Evolutionary conservation across 2,329 filamentous ascomycete species (phyloP).

Genomic region (Trichocomaceae sp.): DNA sequence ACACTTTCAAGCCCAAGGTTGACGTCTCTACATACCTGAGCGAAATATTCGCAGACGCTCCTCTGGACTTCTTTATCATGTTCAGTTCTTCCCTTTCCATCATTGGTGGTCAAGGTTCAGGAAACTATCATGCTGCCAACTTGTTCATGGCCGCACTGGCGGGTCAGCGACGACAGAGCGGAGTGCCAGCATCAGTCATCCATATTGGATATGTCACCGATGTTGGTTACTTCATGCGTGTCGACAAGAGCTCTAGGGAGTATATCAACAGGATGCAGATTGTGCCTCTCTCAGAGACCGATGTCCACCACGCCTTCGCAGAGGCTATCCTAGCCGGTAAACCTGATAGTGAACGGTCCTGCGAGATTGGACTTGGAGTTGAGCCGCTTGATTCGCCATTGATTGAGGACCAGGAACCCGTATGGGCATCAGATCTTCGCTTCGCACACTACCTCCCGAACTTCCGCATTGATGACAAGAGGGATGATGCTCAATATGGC

Average conservation of each 20-base stretch:
- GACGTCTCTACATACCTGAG: conserved; percentile 21
- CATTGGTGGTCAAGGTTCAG: background rate
- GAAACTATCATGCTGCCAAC: background rate
- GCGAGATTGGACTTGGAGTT: conserved; percentile 20
- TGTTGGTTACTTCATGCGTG: conserved; percentile 20
- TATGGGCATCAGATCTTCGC: background rate
- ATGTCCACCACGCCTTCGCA: conserved; percentile 48
- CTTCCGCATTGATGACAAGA: background rate
- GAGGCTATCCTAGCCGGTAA: conserved; percentile 44
- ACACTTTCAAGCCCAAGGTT: conserved; percentile 8
- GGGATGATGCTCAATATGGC: background rate
- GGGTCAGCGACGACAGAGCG: conserved; percentile 5
- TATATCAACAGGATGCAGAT: background rate
- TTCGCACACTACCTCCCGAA: background rate
- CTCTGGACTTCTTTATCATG: background rate
- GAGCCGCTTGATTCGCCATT: background rate
- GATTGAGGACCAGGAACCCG: background rate
- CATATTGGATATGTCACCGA: conserved; percentile 24
- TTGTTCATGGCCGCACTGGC: background rate
- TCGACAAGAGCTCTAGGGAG: background rate
- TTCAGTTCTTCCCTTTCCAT: background rate
- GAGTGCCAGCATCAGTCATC: conserved; percentile 17
- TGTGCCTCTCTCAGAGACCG: conserved; percentile 37
- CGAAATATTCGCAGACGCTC: conserved; percentile 12
- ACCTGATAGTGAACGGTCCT: conserved; percentile 18